Base-by-base conservation (phyloP, 2,329 filamentous ascomycete genomes). In the Aureobasidium melanogenum region DNA sequence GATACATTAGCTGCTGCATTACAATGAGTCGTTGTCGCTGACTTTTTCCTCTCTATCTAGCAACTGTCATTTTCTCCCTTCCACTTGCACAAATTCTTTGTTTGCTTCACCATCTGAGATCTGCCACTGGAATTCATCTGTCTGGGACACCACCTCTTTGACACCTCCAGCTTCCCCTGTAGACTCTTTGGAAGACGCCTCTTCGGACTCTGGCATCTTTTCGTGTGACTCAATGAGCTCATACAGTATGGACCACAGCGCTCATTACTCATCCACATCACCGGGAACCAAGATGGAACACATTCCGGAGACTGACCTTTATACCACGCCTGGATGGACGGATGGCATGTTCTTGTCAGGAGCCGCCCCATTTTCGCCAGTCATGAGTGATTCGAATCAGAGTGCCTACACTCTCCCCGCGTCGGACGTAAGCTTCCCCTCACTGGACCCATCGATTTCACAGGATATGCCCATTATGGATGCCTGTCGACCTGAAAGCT, bases 201-300 rank as follows among this genome's bases (percentile, higher is more conserved):
- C 51, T 26, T 61, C 58, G 30, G 63, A 63, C 19, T 63, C 56
- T 22, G 56, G 44, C 14, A 41, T 60, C 26, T 63, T 55, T 46
- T 60, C 57, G 34, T 60, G 58, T 30, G 60, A 57, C 17, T 51
- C 52, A 61, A 75, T 73, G 64, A 72, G 72, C 63, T 52, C 62
- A 47, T 73, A 70, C 68, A 74, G 72, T 68, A 75, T 76, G 73
- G 64, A 66, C 26, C 73, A 76, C 67, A 75, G 73, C 66, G 69
- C 72, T 62, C 75, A 76, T 63, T 71, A 36, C 38, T 59, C 44
- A 47, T 64, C 61, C 24, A 67, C 64, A 57, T 57, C 54, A 47
- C 71, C 72, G 66, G 71, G 74, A 14, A 67, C 63, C 63, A 69
- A 66, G 64, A 67, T 65, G 63, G 70, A 66, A 57, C 68, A 69